Conservation (phyloP, 2,329 filamentous ascomycete species). For the Botrytis fabae region DNA sequence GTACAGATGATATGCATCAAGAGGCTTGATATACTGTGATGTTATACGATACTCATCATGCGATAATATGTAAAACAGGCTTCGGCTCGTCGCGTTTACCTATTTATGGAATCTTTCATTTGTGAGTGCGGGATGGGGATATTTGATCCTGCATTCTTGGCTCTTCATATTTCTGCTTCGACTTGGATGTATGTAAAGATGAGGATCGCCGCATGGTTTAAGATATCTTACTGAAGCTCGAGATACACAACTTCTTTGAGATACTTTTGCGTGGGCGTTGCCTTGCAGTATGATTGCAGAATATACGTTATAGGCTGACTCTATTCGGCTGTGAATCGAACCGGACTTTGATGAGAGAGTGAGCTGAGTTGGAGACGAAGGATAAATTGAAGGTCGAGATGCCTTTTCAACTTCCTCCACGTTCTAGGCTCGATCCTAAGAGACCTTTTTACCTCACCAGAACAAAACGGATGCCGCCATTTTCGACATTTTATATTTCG, state of each 20-base stretch:
- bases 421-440: constrained; percentile 4
- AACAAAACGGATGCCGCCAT: constrained; percentile 13
- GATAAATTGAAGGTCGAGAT: constrained; percentile 11
- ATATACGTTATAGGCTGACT: not conserved
- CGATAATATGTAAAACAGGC: constrained; percentile 14
- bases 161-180: not conserved
- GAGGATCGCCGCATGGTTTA: constrained; percentile 19
- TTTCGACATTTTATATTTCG: constrained; percentile 21
- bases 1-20: constrained; percentile 3
- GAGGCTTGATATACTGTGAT: constrained; percentile 6
- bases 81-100: not conserved
- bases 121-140: not conserved
- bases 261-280: not conserved
- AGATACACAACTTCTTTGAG: not conserved
- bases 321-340: constrained; percentile 9
- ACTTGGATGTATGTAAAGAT: constrained; percentile 18
- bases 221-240: not conserved
- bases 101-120: not conserved
- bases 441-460: constrained; percentile 11
- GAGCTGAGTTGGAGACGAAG: not conserved
- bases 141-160: not conserved
- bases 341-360: not conserved
- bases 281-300: not conserved
- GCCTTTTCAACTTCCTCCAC: constrained; percentile 15
- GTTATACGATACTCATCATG: constrained; percentile 12